Evolutionary conservation across 257 asterid species (phyloP), one percentile per base, ranked within the genome.

Genomic region (Lithospermum erythrorhizon): DNA sequence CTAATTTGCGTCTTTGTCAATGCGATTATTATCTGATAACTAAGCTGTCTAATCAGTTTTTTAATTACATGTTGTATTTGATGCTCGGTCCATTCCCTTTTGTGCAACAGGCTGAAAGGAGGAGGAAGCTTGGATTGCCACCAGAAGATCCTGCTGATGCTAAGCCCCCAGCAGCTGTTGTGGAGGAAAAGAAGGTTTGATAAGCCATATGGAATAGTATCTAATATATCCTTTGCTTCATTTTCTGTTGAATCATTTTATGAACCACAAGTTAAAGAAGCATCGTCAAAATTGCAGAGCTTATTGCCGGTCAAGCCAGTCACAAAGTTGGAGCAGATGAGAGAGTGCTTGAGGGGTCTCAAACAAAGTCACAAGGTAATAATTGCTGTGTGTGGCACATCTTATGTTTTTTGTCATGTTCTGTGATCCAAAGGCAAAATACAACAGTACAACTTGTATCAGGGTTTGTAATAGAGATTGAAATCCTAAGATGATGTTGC

Each of bases 41-140:
- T 52, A 52, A 13, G 55, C 21, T 53, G 57, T 8, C 11, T 20
- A 53, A 20, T 53, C 24, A n/a, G 25, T 20, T n/a, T 17, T n/a
- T 19, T 41, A 35, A 22, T 66, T 23, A 35, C 53, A 51, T 24
- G 65, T 41, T 37, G 58, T 66, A 72, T 41, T 13, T 65, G 47
- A 8, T 48, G 14, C 30, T 61, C n/a, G 7, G 16, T 51, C 21
- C 15, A 56, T 23, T 17, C 20, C 30, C 71, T 65, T n/a, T 61
- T 32, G 48, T 37, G 32, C 37, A 53, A 68, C 82, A 93, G 99
- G 99, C 97, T 25, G 99, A 93, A 81, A 93, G 97, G 73, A 87
- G 99, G 60, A 79, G 95, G 69, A 93, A 82, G 78, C 96, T 93
- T 65, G 97, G 99, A 62, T 81, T 93, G 77, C 87, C 96, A 49